Base-by-base conservation (phyloP, 768 basidiomycete species). In the Artomyces pyxidatus region DNA sequence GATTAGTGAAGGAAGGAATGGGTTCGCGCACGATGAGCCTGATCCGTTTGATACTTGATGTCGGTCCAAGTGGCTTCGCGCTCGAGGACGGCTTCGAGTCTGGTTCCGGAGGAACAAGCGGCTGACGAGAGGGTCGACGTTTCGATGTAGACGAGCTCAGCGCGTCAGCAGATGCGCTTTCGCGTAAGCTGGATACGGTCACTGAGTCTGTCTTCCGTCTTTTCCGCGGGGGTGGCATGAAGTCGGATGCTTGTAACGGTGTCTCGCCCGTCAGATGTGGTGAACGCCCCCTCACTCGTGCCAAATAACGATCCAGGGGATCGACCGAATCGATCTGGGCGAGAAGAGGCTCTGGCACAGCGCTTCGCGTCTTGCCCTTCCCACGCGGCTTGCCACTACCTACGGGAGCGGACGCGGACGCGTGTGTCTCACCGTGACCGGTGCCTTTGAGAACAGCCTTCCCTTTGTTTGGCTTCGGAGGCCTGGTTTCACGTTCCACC, bases 1-100 rank as follows among this genome's bases (percentile, higher is more conserved):
- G 90, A 62, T 83, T 76, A 11, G 88, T 78, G 37, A 80, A 68
- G 2, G 68, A 60, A 3, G 78, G 79, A 1, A 75, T 73, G 6
- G 86, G 87, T 11, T 69, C 69, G 32, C 83, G 76, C 12, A 90
- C 83, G 41, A 87, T 74, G 49, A 85, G 70, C 57, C 74, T 78
- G 42, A 88, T 71, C 45, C 87, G 79, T 60, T 76, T 81, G 49
- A 88, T 72, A 26, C 67, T 66, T n/a, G 63, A 63, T 16, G 57
- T 60, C 14, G 58, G 47, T 28, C 58, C 25, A 42, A 50, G 52
- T 25, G 57, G 25, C 16, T 35, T 17, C 7, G 39, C 2, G 8
- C 19, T 27, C 27, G 48, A 43, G n/a, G 42, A 26, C 17, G 27
- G 42, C 14, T 22, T 11, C 3, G 39, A 28, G 12, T 48, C 42